Base-by-base conservation (phyloP, 176 grass and related monocot genomes). In the Eragrostis nindensis region DNA sequence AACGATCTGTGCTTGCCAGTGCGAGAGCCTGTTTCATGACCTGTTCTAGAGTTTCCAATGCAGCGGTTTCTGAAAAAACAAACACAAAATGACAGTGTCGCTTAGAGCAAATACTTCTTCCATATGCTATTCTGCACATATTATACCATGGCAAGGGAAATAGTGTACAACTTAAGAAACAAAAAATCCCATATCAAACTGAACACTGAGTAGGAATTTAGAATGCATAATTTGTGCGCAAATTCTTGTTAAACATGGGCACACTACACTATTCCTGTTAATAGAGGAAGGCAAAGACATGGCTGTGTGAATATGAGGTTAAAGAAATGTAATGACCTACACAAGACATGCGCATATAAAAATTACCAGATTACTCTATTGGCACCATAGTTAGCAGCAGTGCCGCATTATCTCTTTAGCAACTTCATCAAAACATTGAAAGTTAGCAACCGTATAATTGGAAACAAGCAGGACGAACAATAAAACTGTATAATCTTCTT, bases 1-100 rank as follows among this genome's bases (percentile, higher is more conserved):
- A 81, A 26, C 45, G 76, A 69, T 93, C 87, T 32, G 55, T 86
- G 63, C 27, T 74, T 52, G 93, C 96, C 82, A 89, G 67, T 68
- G 86, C 68, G 17, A 95, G 84, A 54, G 96, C 96, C 59, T 86
- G 71, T 62, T 32, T 39, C 90, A 99, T 95, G 79, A 99, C 93
- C 21, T 71, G 64, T 80, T 95, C 87, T 77, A 99, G 80, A 46
- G 90, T 93, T 76, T 91, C 84, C 82, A 85, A 76, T 5, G 96
- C 93, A 70, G 86, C 52, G 21, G 5, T 90, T 83, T 99, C 96
- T 99, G 87, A 40, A 53, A n/a, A 59, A 83, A 72, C 21, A 55
- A 60, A 89, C 21, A 84, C 14, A 84, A 78, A 81, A 29, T 5
- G 24, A 81, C 5, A 88, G 71, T 48, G 80, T 44, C 5, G 49